Base-by-base conservation (phyloP, 2,329 filamentous ascomycete genomes). In the Epichloe bromicola region DNA sequence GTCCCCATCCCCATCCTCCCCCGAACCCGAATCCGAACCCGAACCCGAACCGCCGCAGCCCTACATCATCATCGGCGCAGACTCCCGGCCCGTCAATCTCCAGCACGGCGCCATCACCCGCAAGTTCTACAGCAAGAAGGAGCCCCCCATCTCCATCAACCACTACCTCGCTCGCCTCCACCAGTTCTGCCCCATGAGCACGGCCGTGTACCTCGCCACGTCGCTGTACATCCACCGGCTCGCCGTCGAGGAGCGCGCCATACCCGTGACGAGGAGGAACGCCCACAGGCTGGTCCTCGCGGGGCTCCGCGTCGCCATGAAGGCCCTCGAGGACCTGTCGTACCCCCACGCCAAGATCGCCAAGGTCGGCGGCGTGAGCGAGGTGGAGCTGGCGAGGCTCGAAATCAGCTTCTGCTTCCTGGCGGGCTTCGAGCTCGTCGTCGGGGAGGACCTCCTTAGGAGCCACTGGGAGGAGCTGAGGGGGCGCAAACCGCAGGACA, bases 401-500 rank as follows among this genome's bases (percentile, higher is more conserved):
- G 93, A 97, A 71, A 86, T 97, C 54, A 89, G 85, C 60, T 91
- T 91, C 63, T 90, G 86, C 67, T 91, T 89, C 64, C 70, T 95
- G 53, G 82, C 84, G n/a, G 83, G 88, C 48, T 95, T 95, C 62
- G 86, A 91, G 59, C 73, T 95, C 39, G 82, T 88, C 4, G 76
- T 71, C 4, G 60, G 60, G 5, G 64, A 67, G 44, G 61, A 62
- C 42, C 51, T 55, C 19, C 51, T 70, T 50, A 56, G 59, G 36
- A 54, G 57, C 40, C 69, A 71, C 51, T 69, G 64, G 57, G 56
- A 63, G 45, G 54, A 59, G 14, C 53, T 71, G 39, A 60, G 60
- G 20, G 59, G 62, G 7, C 63, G 65, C 5, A 60, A 59, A 38
- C 56, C 60, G 0, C 58, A 58, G 46, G 56, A 57, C 17, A 56